A percentile compares a stretch with the other conserved stretches of the same genome.
Conservation (phyloP, 352 stramenopile genomes). For the Pythium oligandrum region DNA sequence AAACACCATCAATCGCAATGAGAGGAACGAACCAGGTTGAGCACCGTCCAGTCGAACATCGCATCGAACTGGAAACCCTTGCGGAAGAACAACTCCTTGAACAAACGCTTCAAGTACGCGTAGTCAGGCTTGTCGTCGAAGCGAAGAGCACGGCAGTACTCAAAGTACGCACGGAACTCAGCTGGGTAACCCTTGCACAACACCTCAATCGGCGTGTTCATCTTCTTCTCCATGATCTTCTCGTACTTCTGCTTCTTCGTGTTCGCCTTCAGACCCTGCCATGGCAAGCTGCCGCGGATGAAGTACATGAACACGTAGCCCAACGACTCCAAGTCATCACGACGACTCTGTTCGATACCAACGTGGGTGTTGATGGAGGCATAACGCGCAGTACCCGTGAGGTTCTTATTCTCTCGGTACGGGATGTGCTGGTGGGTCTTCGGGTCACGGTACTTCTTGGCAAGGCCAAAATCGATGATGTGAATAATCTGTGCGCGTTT, state of each 20-base stretch:
- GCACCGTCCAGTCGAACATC: constrained; percentile 99
- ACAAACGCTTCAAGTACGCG: constrained; percentile 92
- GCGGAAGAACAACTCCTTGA: constrained; percentile 99
- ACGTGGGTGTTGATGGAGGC: constrained; percentile 99
- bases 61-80: constrained; percentile 99
- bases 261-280: constrained; percentile 97
- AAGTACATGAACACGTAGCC: constrained; percentile 96
- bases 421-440: constrained; percentile 89
- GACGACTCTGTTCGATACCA: constrained; percentile 96
- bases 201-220: constrained; percentile 91
- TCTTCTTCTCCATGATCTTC: constrained; percentile 99
- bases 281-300: constrained; percentile 93
- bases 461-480: constrained; percentile 88
- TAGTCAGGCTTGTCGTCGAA: constrained; percentile 90
- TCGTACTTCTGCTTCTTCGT: constrained; percentile 96
- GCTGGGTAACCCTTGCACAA: constrained; percentile 93
- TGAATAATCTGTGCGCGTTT: constrained; percentile 85
- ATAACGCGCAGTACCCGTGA: constrained; percentile 96
- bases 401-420: constrained; percentile 89
- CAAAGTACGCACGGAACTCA: constrained; percentile 97
- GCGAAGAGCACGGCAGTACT: constrained; percentile 83
- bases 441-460: constrained; percentile 89
- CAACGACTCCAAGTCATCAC: constrained; percentile 97
- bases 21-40: constrained; percentile 58
- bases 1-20: neutral